phyloP scores from a whole-genome alignment of 2,329 filamentous ascomycete genomes.

The Podosphaera xanthii region DNA sequence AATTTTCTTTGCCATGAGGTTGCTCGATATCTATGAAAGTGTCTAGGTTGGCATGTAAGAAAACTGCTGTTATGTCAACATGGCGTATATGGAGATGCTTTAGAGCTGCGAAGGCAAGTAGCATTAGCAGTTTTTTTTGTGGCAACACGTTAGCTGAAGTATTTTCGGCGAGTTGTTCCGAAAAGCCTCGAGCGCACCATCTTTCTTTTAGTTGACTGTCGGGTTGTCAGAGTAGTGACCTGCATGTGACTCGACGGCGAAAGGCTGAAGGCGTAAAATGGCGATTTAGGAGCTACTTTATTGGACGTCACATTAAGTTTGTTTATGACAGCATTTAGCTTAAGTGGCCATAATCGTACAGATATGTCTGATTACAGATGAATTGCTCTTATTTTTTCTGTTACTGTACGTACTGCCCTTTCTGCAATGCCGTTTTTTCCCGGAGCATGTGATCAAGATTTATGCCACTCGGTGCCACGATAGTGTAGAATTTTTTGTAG shows the following conservation, averaged over 20 bases:
- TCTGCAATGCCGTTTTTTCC: background rate
- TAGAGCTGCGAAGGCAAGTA: background rate
- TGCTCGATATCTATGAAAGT: background rate
- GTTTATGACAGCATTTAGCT: background rate
- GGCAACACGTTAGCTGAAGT: background rate
- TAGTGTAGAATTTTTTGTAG: background rate
- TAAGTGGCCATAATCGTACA: background rate
- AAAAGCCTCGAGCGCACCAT: too few relatives aligned
- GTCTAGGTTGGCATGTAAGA: background rate
- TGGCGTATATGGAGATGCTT: background rate
- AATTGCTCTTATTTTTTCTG: background rate
- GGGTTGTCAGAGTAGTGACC: too few relatives aligned
- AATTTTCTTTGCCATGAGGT: background rate
- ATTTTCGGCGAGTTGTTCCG: background rate
- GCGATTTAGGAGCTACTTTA: background rate
- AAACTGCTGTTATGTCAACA: background rate
- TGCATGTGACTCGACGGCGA: too few relatives aligned
- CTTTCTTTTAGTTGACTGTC: too few relatives aligned
- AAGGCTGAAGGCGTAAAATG: too few relatives aligned
- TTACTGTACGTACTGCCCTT: background rate
- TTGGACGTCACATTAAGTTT: background rate
- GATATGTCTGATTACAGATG: background rate
- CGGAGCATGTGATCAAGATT: background rate
- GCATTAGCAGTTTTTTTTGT: background rate
- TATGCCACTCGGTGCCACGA: background rate